A percentile compares a stretch with the other conserved stretches of the same genome.
phyloP scores from a whole-genome alignment of 2,329 filamentous ascomycete species.

The Alternaria consortialis region DNA sequence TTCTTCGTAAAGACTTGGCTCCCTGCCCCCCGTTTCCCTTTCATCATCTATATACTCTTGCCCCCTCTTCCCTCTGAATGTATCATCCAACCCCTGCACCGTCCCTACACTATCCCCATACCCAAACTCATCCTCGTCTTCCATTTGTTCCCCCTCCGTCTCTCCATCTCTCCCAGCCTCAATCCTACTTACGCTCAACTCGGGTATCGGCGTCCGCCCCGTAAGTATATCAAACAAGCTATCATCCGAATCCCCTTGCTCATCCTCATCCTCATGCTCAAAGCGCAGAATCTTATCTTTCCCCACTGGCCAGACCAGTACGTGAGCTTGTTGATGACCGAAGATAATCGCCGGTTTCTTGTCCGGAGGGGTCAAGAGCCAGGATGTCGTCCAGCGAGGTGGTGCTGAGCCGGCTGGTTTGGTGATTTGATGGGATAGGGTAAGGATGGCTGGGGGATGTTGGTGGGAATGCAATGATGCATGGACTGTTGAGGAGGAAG shows the following conservation, averaged over 20 bases:
- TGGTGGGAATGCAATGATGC: slow-evolving; percentile 12
- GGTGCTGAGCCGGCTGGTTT: slow-evolving; percentile 35
- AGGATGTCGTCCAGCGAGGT: slow-evolving; percentile 35
- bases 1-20: slow-evolving; percentile 6
- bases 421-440: slow-evolving; percentile 29
- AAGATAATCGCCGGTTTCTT: slow-evolving; percentile 50
- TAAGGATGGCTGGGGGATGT: slow-evolving; percentile 37
- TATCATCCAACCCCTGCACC: slow-evolving; percentile 53
- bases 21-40: not conserved
- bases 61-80: slow-evolving; percentile 52
- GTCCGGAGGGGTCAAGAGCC: slow-evolving; percentile 37
- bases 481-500: slow-evolving; percentile 26
- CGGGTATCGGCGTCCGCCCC: slow-evolving; percentile 55
- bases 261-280: slow-evolving; percentile 31
- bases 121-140: slow-evolving; percentile 28
- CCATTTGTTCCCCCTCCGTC: not conserved
- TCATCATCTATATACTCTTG: not conserved
- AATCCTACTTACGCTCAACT: slow-evolving; percentile 16
- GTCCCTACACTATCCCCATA: slow-evolving; percentile 37
- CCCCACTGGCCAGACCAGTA: slow-evolving; percentile 55
- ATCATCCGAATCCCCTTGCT: slow-evolving; percentile 55
- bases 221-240: slow-evolving; percentile 59
- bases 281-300: slow-evolving; percentile 46
- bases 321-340: slow-evolving; percentile 49
- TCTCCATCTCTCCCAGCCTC: slow-evolving; percentile 17